These are phyloP conservation scores for Sporothrix brunneoviolacea DNA, from an alignment of 2,329 filamentous ascomycete genomes.

Conservation along the genomic window DNA sequence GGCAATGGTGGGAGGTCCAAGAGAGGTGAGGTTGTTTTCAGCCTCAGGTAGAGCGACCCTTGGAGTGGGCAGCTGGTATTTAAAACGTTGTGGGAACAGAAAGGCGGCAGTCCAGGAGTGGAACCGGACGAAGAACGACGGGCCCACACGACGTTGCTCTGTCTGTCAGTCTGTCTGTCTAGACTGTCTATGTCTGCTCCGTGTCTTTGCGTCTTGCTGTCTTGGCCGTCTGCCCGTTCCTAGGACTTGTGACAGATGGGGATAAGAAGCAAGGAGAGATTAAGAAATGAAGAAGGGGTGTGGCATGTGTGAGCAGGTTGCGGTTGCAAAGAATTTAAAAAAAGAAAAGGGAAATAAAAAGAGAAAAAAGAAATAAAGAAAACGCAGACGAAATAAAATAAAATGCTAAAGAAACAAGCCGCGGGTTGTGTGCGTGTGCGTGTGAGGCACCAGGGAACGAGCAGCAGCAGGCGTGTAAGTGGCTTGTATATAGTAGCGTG, in stretches of 20 bases:
- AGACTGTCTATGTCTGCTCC: not conserved
- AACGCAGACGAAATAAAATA: not conserved
- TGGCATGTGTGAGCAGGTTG: not conserved
- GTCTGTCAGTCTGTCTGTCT: not conserved
- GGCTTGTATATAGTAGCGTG: not conserved
- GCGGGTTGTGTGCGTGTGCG: not conserved
- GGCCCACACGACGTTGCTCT: constrained; percentile 1
- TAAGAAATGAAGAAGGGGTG: not conserved
- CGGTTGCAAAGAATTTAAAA: not conserved
- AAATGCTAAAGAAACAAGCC: not conserved
- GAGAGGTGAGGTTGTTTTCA: constrained; percentile 14
- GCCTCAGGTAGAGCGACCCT: constrained; percentile 13
- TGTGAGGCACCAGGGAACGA: too few species aligned
- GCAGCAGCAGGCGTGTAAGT: constrained; percentile 7
- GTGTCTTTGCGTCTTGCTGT: not conserved
- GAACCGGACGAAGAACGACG: constrained; percentile 7
- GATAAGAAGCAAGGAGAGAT: not conserved
- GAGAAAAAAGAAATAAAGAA: not conserved
- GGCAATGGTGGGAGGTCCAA: constrained; percentile 1
- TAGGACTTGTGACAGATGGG: not conserved
- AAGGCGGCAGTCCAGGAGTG: constrained; percentile 11
- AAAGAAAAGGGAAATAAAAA: not conserved
- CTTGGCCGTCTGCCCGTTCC: not conserved
- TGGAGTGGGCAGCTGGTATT: constrained; percentile 10
- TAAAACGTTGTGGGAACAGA: constrained; percentile 8